A percentile compares a stretch with the other conserved stretches of the same genome.
These are phyloP conservation scores for Fusarium redolens DNA, from an alignment of 2,329 filamentous ascomycete species.

Conservation along the genomic window DNA sequence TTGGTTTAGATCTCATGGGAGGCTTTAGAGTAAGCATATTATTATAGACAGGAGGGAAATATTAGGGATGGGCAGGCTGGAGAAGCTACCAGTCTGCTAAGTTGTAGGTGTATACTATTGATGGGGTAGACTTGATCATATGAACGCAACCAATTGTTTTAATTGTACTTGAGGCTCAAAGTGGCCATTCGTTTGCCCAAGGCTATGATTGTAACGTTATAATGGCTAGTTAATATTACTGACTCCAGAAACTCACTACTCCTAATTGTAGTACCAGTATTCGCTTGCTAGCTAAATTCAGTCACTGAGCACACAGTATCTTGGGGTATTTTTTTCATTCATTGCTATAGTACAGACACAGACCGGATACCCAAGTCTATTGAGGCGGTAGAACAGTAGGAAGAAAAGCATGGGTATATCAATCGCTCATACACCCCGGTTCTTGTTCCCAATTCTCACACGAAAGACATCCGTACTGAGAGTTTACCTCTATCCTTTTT, in stretches of 20 bases:
- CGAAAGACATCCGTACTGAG: conserved; percentile 27
- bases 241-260: too few relatives aligned
- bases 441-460: conserved; percentile 29
- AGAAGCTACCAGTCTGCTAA: not conserved
- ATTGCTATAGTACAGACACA: conserved; percentile 52
- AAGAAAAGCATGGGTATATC: conserved; percentile 40
- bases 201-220: not conserved
- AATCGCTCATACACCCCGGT: conserved; percentile 37
- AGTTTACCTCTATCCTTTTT: conserved; percentile 24
- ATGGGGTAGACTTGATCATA: conserved; percentile 36
- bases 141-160: conserved; percentile 20
- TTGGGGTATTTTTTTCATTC: conserved; percentile 42
- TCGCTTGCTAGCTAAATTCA: not conserved
- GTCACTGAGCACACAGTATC: not conserved
- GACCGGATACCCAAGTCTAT: conserved; percentile 50
- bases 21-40: conserved; percentile 26
- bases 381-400: conserved; percentile 46
- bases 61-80: not conserved
- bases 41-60: conserved; percentile 25
- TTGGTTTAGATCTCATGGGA: conserved; percentile 19
- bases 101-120: conserved; percentile 30
- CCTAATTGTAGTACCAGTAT: not conserved
- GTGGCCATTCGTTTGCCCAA: not conserved
- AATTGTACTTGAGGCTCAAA: not conserved
- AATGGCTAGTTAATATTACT: not conserved